These are phyloP conservation scores for Penicillium diatomitis DNA, from an alignment of 495 filamentous ascomycete genomes.

Conservation along the genomic window DNA sequence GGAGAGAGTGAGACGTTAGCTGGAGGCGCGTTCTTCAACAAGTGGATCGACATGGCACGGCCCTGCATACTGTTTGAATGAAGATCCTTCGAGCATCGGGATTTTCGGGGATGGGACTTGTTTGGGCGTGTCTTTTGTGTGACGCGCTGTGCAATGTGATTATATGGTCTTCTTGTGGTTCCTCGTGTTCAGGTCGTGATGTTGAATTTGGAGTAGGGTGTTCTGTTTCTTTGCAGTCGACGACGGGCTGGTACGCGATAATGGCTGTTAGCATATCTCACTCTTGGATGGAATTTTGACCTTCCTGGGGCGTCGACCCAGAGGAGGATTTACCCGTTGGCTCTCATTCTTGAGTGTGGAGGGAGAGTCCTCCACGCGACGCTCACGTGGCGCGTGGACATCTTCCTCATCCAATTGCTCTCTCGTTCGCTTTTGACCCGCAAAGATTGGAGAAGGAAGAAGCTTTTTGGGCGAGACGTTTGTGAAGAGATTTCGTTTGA, in stretches of 20 bases:
- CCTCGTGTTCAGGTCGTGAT: conserved; percentile 14
- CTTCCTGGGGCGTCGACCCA: background rate
- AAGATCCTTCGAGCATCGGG: conserved; percentile 33
- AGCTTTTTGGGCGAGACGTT: conserved; percentile 26
- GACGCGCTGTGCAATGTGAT: conserved; percentile 5
- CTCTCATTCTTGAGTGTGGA: conserved; percentile 7
- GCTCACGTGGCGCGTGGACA: conserved; percentile 9
- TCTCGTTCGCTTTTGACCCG: conserved; percentile 36
- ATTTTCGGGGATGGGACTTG: conserved; percentile 23
- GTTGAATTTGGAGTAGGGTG: conserved; percentile 6
- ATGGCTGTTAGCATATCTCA: conserved; percentile 5
- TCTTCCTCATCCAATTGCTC: conserved; percentile 26
- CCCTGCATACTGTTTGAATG: conserved; percentile 33
- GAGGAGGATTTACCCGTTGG: conserved; percentile 16
- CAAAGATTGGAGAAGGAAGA: conserved; percentile 31
- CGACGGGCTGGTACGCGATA: conserved; percentile 3
- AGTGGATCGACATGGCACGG: background rate
- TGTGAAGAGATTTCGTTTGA: conserved; percentile 25
- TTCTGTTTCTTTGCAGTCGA: conserved; percentile 17
- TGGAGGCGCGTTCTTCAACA: too few relatives aligned
- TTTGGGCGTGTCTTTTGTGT: conserved; percentile 2
- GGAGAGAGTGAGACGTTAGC: background rate
- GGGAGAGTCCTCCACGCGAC: conserved; percentile 4
- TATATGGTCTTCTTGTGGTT: conserved; percentile 8
- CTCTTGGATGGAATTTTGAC: background rate